Conservation (phyloP, 257 asterid species). For the Ballota nigra region DNA sequence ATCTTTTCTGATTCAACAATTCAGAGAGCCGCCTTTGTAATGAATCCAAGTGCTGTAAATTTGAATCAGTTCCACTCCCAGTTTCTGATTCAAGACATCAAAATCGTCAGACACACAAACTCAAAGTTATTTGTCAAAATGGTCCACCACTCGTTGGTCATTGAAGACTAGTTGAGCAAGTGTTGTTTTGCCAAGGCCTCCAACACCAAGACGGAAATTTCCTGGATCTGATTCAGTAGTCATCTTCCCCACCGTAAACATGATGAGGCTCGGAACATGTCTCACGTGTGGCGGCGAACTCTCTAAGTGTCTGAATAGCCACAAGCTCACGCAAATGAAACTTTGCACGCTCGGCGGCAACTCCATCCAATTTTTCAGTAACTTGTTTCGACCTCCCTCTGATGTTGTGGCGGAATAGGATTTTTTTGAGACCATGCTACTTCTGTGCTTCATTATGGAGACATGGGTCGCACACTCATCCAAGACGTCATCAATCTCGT, state of each 20-base stretch:
- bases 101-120: conserved; percentile 37
- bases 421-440: not conserved
- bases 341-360: not conserved
- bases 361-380: not conserved
- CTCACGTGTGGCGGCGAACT: conserved; percentile 20
- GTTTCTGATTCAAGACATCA: conserved; percentile 25
- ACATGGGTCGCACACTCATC: conserved; percentile 17
- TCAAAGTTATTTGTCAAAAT: conserved; percentile 27
- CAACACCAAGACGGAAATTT: conserved; percentile 10
- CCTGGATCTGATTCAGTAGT: not conserved
- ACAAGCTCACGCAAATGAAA: not conserved
- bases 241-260: conserved; percentile 28
- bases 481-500: conserved; percentile 30
- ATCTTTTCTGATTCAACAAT: conserved; percentile 22
- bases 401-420: not conserved
- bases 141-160: not conserved
- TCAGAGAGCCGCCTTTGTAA: conserved; percentile 18
- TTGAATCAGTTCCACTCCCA: not conserved
- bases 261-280: conserved; percentile 24
- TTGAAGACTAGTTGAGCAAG: conserved; percentile 27
- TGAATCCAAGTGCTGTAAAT: conserved; percentile 13
- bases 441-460: too few relatives aligned
- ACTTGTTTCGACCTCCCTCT: conserved; percentile 14
- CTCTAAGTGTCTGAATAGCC: not conserved
- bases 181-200: conserved; percentile 30